Evolutionary conservation across 768 basidiomycete species (phyloP).

Genomic region (Mycena filopes): DNA sequence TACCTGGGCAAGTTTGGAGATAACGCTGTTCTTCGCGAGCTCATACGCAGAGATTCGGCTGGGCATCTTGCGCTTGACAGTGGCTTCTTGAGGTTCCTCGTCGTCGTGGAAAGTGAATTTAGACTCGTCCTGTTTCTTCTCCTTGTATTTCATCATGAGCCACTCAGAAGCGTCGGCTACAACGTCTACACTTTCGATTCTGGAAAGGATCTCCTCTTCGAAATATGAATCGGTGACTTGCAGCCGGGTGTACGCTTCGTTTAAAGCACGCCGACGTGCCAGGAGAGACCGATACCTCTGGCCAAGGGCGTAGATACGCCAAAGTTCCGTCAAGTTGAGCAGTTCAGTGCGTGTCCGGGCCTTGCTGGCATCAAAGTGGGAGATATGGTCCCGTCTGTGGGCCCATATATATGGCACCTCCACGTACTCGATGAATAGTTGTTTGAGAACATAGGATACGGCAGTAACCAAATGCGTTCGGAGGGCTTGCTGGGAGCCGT

Average conservation of each 20-base stretch:
- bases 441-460: conserved; percentile 81
- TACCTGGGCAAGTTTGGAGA: conserved; percentile 85
- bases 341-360: conserved; percentile 74
- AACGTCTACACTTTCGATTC: conserved; percentile 85
- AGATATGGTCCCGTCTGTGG: conserved; percentile 92
- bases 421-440: conserved; percentile 86
- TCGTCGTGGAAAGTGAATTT: conserved; percentile 81
- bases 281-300: conserved; percentile 89
- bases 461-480: conserved; percentile 79
- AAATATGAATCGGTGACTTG: conserved; percentile 81
- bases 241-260: conserved; percentile 73
- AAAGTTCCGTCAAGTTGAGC: conserved; percentile 82
- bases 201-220: conserved; percentile 70
- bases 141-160: conserved; percentile 87
- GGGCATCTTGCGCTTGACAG: conserved; percentile 81
- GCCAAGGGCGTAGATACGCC: conserved; percentile 91
- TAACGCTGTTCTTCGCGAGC: conserved; percentile 80
- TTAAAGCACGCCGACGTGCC: conserved; percentile 74
- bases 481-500: conserved; percentile 68
- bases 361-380: conserved; percentile 78
- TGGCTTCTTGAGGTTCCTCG: conserved; percentile 59
- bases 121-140: conserved; percentile 68
- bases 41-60: conserved; percentile 89
- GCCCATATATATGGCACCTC: conserved; percentile 97
- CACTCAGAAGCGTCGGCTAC: conserved; percentile 93